phyloP scores from a whole-genome alignment of 2,329 filamentous ascomycete genomes.

The Escovopsis sp. region DNA sequence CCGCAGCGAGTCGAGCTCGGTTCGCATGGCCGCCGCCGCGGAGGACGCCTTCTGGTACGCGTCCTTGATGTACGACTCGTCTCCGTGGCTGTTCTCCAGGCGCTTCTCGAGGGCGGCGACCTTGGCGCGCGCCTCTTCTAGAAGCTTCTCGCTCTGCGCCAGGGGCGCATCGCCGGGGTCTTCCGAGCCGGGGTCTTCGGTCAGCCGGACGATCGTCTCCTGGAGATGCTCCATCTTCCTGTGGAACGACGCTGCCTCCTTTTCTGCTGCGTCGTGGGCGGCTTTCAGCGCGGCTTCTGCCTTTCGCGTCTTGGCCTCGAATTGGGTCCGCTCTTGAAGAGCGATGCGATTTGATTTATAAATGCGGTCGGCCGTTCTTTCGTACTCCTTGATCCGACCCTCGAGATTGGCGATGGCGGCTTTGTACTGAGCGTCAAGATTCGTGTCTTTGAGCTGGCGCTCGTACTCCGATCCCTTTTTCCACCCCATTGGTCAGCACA shows the following conservation, averaged over 20 bases:
- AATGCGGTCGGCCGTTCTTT: constrained; percentile 27
- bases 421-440: constrained; percentile 21
- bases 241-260: constrained; percentile 22
- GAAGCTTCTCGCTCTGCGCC: constrained; percentile 14
- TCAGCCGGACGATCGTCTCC: constrained; percentile 15
- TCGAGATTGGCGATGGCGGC: constrained; percentile 28
- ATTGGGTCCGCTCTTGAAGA: constrained; percentile 32
- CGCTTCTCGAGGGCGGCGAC: constrained; percentile 26
- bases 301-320: constrained; percentile 31
- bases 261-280: constrained; percentile 12
- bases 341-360: constrained; percentile 33
- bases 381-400: constrained; percentile 28
- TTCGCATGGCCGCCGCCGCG: constrained; percentile 26
- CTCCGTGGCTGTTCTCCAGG: constrained; percentile 26
- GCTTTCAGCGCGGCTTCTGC: constrained; percentile 17
- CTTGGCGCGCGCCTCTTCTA: constrained; percentile 23
- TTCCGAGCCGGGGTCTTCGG: constrained; percentile 9
- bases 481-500: constrained; percentile 1
- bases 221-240: constrained; percentile 24
- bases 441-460: constrained; percentile 12
- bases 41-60: constrained; percentile 44
- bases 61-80: constrained; percentile 40
- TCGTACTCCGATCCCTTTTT: constrained; percentile 18
- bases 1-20: constrained; percentile 31
- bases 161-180: constrained; percentile 13